Percentiles rank a stretch among this genome's conserved stretches.
These are phyloP conservation scores for Galium porrigens DNA, from an alignment of 305 asterid genomes.

Conservation along the genomic window DNA sequence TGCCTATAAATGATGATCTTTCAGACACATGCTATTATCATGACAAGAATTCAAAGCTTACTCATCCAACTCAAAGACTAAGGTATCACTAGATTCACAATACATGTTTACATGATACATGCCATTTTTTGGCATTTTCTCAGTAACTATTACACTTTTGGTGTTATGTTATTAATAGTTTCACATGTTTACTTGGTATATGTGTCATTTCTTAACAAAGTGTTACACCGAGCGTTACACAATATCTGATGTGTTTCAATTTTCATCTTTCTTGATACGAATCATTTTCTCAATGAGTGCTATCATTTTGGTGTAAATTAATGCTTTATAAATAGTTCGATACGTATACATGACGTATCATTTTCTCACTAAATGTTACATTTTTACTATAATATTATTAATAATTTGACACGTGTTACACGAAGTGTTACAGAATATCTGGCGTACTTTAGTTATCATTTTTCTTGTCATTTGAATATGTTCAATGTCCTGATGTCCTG, in stretches of 20 bases:
- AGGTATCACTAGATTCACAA: conserved; percentile 21
- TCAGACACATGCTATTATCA: conserved; percentile 17
- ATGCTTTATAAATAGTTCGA: no score
- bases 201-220: background rate
- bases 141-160: background rate
- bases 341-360: no score
- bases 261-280: no score
- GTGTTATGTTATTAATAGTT: background rate
- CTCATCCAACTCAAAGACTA: conserved; percentile 29
- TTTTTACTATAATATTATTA: no score
- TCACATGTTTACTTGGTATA: no score
- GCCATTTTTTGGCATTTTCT: no score
- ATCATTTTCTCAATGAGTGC: no score
- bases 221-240: background rate
- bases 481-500: background rate
- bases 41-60: conserved; percentile 14
- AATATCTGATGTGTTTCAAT: background rate
- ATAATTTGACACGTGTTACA: no score
- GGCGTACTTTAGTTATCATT: no score
- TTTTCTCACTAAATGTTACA: no score
- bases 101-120: no score
- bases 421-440: no score
- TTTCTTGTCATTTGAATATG: background rate
- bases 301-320: background rate
- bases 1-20: conserved; percentile 16